Conservation (phyloP, 2,329 filamentous ascomycete genomes). For the Diaporthe ilicicola region DNA sequence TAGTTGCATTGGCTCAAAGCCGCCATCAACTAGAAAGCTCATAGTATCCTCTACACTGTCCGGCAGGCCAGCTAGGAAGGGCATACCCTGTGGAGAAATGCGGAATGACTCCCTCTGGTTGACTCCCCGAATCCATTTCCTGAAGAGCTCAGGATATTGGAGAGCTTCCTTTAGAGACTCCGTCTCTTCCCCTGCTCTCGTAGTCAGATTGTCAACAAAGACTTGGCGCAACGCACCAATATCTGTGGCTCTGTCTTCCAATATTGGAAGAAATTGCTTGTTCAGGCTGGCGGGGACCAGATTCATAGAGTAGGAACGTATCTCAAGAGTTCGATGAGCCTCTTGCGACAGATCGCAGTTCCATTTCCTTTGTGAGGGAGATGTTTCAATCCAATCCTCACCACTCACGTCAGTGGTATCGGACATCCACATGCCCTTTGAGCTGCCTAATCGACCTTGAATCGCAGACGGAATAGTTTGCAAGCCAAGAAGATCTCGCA, state of each 20-base stretch:
- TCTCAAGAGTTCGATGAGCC: constrained; percentile 71
- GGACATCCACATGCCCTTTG: constrained; percentile 79
- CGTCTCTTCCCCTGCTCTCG: constrained; percentile 61
- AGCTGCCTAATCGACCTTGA: constrained; percentile 75
- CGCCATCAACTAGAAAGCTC: constrained; percentile 63
- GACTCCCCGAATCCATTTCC: constrained; percentile 61
- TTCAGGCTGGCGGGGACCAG: constrained; percentile 67
- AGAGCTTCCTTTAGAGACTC: constrained; percentile 60
- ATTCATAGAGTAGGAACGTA: constrained; percentile 58
- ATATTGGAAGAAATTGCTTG: constrained; percentile 72
- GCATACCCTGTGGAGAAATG: constrained; percentile 48
- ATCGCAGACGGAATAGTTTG: constrained; percentile 66
- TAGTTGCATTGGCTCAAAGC: constrained; percentile 63
- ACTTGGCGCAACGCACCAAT: constrained; percentile 51
- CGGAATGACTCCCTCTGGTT: constrained; percentile 46
- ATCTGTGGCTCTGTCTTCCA: constrained; percentile 66
- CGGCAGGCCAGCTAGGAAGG: constrained; percentile 61
- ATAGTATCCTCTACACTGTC: constrained; percentile 57
- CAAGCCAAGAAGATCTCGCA: constrained; percentile 61
- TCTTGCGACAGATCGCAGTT: constrained; percentile 55
- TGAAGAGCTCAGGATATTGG: constrained; percentile 56
- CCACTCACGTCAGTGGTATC: constrained; percentile 57
- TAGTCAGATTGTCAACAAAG: constrained; percentile 58
- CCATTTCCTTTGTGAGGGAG: constrained; percentile 75
- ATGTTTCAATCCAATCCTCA: constrained; percentile 73